These are phyloP conservation scores for Colletotrichum orbiculare DNA, from an alignment of 2,329 filamentous ascomycete species.

Conservation along the genomic window DNA sequence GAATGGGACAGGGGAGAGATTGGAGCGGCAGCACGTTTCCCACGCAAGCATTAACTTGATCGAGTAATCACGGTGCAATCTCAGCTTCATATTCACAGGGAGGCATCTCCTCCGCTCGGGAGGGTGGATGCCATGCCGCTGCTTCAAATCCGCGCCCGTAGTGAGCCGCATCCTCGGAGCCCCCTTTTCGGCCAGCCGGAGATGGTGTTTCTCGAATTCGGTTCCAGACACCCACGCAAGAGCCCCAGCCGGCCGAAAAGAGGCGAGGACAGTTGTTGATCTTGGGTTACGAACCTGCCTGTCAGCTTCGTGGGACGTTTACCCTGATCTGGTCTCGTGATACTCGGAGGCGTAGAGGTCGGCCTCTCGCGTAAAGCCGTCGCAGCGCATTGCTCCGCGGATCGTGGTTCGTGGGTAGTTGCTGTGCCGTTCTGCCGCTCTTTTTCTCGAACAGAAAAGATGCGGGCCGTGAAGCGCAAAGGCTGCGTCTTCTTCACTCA, in stretches of 20 bases:
- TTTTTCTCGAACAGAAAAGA: slow-evolving; percentile 12
- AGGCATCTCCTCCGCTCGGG: slow-evolving; percentile 51
- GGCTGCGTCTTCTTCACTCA: slow-evolving; percentile 70
- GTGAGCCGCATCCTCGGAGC: slow-evolving; percentile 72
- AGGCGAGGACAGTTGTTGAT: slow-evolving; percentile 44
- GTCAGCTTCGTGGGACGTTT: slow-evolving; percentile 32
- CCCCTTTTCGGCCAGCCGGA: slow-evolving; percentile 12
- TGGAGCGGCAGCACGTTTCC: slow-evolving; percentile 94
- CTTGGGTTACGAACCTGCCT: slow-evolving; percentile 53
- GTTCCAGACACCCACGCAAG: background rate
- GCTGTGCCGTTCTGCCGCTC: slow-evolving; percentile 35
- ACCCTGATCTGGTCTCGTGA: slow-evolving; percentile 35
- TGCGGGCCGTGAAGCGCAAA: slow-evolving; percentile 23
- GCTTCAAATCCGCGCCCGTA: slow-evolving; percentile 82
- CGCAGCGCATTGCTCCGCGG: slow-evolving; percentile 47
- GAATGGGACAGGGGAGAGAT: slow-evolving; percentile 48
- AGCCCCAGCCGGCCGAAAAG: slow-evolving; percentile 3
- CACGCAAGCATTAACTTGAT: slow-evolving; percentile 99
- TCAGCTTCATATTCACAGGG: slow-evolving; percentile 77
- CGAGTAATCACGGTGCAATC: slow-evolving; percentile 95
- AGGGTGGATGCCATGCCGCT: slow-evolving; percentile 64
- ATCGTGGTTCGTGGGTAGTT: background rate
- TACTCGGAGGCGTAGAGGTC: slow-evolving; percentile 6
- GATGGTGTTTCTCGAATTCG: background rate
- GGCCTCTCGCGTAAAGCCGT: slow-evolving; percentile 7